Evolutionary conservation across 495 filamentous ascomycete species (phyloP).

Genomic region (Xylaria cubensis): DNA sequence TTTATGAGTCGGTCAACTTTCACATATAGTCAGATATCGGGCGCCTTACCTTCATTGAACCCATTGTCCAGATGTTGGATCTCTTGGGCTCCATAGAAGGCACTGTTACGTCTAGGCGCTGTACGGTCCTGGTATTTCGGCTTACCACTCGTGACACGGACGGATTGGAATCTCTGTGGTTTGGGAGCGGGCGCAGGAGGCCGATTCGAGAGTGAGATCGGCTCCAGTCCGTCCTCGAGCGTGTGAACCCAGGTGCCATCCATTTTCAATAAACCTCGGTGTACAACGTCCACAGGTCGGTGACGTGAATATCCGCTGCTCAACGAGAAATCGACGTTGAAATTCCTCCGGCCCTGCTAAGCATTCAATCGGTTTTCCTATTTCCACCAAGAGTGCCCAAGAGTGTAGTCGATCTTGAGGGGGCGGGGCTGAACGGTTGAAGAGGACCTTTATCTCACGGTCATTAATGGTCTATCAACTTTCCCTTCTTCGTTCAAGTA

Average conservation of each 20-base stretch:
- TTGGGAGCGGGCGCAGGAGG: constrained; percentile 21
- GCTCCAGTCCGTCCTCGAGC: constrained; percentile 21
- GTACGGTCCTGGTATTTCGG: constrained; percentile 17
- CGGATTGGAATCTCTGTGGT: constrained; percentile 28
- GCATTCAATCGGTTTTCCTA: not conserved
- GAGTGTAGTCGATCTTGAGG: not conserved
- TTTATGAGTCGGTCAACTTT: not conserved
- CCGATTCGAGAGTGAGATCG: constrained; percentile 16
- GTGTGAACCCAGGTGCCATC: constrained; percentile 25
- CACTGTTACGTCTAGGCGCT: constrained; percentile 12
- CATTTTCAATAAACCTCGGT: constrained; percentile 17
- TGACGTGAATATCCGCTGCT: constrained; percentile 1
- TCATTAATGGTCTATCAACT: not conserved
- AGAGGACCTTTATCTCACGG: not conserved
- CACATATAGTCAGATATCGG: not conserved
- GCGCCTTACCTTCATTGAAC: constrained; percentile 5
- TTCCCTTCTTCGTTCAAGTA: constrained; percentile 5
- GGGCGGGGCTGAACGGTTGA: not conserved
- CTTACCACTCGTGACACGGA: constrained; percentile 19
- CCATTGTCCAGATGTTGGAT: constrained; percentile 5
- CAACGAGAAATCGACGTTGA: not conserved
- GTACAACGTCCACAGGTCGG: not conserved
- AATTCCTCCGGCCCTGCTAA: not conserved
- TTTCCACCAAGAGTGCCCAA: not conserved
- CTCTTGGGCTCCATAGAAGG: constrained; percentile 12